A percentile compares a stretch with the other conserved stretches of the same genome.
These are phyloP conservation scores for Coemansia sp. DNA, from an alignment of 192 early-diverging fungal genomes.

Conservation along the genomic window DNA sequence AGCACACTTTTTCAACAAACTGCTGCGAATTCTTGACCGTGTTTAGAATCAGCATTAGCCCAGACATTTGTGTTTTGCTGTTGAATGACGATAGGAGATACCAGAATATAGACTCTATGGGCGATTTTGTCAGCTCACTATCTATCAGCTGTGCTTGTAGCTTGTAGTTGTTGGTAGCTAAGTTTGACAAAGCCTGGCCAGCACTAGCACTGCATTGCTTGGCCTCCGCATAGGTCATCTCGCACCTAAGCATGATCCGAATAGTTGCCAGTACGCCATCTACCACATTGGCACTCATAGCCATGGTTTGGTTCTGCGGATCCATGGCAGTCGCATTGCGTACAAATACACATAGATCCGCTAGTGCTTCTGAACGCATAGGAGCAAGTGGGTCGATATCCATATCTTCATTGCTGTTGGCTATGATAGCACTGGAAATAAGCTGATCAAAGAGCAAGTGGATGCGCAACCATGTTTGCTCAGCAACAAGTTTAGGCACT, in stretches of 20 bases:
- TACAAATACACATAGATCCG: conserved; percentile 27
- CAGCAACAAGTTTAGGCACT: conserved; percentile 6
- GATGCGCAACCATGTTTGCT: conserved; percentile 3
- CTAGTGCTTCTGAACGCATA: conserved; percentile 12
- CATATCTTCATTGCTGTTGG: not conserved
- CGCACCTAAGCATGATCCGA: conserved; percentile 1
- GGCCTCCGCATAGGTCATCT: conserved; percentile 19
- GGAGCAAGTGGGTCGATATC: not conserved
- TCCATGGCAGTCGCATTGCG: conserved; percentile 45
- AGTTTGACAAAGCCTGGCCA: conserved; percentile 40
- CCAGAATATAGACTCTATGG: conserved; percentile 18
- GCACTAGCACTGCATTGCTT: conserved; percentile 15
- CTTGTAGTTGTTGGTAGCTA: conserved; percentile 20
- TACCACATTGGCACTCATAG: not conserved
- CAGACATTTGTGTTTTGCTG: conserved; percentile 25
- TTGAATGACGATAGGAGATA: conserved; percentile 17
- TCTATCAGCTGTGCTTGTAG: conserved; percentile 20
- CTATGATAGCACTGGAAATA: not conserved
- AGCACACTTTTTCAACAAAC: conserved; percentile 13
- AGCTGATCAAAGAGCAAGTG: conserved; percentile 20
- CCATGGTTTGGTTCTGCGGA: conserved; percentile 20
- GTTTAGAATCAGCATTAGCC: conserved; percentile 37
- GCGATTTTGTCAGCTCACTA: conserved; percentile 6
- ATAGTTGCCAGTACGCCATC: conserved; percentile 14
- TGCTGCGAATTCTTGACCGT: conserved; percentile 17